Evolutionary conservation across 1,139 yeast species (phyloP).

Genomic region (Chernovozyma aurita): DNA sequence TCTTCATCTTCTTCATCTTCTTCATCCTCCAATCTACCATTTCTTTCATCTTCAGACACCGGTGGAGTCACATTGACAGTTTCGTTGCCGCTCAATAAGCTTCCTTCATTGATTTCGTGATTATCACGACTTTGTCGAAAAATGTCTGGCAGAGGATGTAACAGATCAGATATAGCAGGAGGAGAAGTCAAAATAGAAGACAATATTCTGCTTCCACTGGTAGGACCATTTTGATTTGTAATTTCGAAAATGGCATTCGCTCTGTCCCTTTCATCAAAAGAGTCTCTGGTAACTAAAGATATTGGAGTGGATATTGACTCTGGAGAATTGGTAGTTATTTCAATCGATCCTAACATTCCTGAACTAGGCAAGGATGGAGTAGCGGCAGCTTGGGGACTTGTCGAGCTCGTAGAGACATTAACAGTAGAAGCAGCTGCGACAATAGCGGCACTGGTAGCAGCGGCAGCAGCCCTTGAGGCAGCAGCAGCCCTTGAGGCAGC

Average conservation of each 20-base stretch:
- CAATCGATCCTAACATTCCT: too few species aligned
- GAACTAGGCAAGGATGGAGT: too few species aligned
- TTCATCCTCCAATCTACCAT: background rate
- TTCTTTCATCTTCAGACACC: slow-evolving; percentile 14
- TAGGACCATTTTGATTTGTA: too few species aligned
- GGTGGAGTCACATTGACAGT: slow-evolving; percentile 19
- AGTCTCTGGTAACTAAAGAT: too few species aligned
- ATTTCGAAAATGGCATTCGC: too few species aligned
- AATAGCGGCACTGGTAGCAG: background rate
- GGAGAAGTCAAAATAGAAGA: background rate
- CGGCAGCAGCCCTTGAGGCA: background rate
- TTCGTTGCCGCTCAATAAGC: slow-evolving; percentile 10
- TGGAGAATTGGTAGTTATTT: too few species aligned
- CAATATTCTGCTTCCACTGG: too few species aligned
- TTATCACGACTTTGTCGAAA: background rate
- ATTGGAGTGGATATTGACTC: too few species aligned
- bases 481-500: background rate
- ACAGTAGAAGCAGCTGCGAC: too few species aligned
- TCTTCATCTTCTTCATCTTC: background rate
- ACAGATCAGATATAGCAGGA: background rate
- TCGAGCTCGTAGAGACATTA: too few species aligned
- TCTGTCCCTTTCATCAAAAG: too few species aligned
- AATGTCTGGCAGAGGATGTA: slow-evolving; percentile 4
- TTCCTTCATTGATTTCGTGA: slow-evolving; percentile 1
- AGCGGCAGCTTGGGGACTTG: too few species aligned